Conservation (phyloP, 192 early-diverging fungal species). For the Linnemannia exigua region DNA sequence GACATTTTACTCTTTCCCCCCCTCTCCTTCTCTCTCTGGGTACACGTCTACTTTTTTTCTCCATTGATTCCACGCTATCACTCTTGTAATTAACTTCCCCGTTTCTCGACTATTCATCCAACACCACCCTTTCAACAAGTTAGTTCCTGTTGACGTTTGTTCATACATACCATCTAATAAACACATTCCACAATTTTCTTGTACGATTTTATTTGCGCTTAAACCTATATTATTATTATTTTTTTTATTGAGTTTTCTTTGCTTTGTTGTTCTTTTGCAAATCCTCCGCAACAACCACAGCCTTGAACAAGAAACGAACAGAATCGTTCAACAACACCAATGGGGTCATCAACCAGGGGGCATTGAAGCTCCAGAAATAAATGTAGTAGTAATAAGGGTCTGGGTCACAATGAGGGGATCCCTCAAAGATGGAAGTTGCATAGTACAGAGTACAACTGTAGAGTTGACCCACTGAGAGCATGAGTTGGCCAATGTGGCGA, state of each 20-base stretch:
- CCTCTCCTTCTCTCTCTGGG: no score
- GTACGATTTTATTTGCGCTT: no score
- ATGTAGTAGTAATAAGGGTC: slow-evolving; percentile 86
- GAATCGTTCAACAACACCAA: slow-evolving; percentile 50
- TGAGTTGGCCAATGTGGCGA: slow-evolving; percentile 68
- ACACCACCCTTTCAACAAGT: no score
- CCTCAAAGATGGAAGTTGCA: slow-evolving; percentile 74
- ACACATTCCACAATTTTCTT: no score
- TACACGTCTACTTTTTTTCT: no score
- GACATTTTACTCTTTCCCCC: neutral
- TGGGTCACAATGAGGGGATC: slow-evolving; percentile 72
- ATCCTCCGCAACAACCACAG: neutral
- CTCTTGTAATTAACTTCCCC: no score
- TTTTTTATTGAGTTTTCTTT: neutral
- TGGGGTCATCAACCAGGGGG: slow-evolving; percentile 84
- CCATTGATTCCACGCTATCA: no score
- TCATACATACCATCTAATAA: no score
- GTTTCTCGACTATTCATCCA: no score
- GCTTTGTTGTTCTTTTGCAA: neutral
- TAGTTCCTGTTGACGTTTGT: no score
- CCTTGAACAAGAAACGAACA: neutral
- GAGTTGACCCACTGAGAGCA: slow-evolving; percentile 75
- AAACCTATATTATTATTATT: no score
- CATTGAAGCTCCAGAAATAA: slow-evolving; percentile 90
- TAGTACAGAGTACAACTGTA: slow-evolving; percentile 89